Percentiles rank a stretch among this genome's conserved stretches.
phyloP scores from a whole-genome alignment of 331 rosid genomes.

The Acacia pycnantha region DNA sequence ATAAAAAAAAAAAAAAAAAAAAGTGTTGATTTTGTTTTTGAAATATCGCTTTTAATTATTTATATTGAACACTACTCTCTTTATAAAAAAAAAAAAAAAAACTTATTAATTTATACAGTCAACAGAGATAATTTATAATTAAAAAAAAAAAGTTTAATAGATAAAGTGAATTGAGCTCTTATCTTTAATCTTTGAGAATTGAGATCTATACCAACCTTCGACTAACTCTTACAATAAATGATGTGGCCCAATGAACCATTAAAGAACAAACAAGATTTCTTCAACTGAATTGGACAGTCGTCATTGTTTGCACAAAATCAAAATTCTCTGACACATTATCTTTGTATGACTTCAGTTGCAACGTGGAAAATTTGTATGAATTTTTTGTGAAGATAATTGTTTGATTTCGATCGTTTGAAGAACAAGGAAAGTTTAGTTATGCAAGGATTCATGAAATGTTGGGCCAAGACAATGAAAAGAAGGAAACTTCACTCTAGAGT shows the following conservation, averaged over 20 bases:
- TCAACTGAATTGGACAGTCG: not conserved
- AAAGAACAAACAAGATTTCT: not conserved
- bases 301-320: not conserved
- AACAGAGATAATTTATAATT: too few relatives aligned
- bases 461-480: not conserved
- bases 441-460: not conserved
- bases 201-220: too few relatives aligned
- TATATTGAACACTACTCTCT: too few relatives aligned
- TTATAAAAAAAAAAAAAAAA: too few relatives aligned
- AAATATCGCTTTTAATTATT: too few relatives aligned
- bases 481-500: not conserved
- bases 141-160: too few relatives aligned
- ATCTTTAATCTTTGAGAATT: too few relatives aligned
- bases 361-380: not conserved
- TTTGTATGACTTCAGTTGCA: not conserved
- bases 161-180: too few relatives aligned
- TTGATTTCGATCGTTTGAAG: not conserved
- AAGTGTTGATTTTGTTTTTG: too few relatives aligned
- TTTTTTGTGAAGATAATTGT: not conserved
- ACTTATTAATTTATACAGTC: too few relatives aligned
- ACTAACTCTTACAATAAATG: not conserved
- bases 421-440: not conserved
- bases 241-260: too few relatives aligned
- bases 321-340: not conserved
- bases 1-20: too few relatives aligned